phyloP scores from a whole-genome alignment of 176 grass and related monocot species.

The Sorghum bicolor region Sorghum_bicolor_NCBIv3 NC_012879.2:55361501-55362000 shows the following conservation, averaged over 20 bases:
- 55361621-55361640: constrained; percentile 73
- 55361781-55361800: neutral
- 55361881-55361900: constrained; percentile 86
- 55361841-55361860: constrained; percentile 89
- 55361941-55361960: constrained; percentile 79
- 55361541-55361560: constrained; percentile 94
- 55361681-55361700: constrained; percentile 77
- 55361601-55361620: constrained; percentile 60
- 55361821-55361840: constrained; percentile 99
- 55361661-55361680: constrained; percentile 57
- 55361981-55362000: constrained; percentile 81
- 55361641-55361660: constrained; percentile 75
- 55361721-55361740: constrained; percentile 15
- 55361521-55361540: constrained; percentile 81
- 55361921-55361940: constrained; percentile 82
- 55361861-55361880: constrained; percentile 91
- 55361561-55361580: constrained; percentile 83
- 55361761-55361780: neutral
- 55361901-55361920: constrained; percentile 84
- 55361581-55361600: constrained; percentile 69
- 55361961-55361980: constrained; percentile 75
- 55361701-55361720: constrained; percentile 87
- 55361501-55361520: neutral
- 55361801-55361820: constrained; percentile 52
- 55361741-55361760: neutral